Conservation (phyloP, 768 basidiomycete genomes). For the Auricularia heimuer region DNA sequence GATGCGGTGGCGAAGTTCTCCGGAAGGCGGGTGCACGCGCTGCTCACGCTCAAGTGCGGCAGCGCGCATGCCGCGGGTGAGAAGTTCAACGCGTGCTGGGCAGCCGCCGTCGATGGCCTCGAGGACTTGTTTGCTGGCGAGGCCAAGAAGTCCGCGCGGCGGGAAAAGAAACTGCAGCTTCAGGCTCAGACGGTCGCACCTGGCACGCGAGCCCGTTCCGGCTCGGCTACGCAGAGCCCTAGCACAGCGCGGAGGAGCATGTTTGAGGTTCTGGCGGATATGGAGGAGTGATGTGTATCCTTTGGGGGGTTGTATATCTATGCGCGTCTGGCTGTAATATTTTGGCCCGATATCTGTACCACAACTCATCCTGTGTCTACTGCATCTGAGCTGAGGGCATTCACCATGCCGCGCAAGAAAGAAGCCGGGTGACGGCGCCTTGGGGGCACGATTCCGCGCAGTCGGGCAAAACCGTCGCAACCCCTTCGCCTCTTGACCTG, state of each 20-base stretch:
- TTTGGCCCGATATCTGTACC: neutral
- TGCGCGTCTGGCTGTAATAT: neutral
- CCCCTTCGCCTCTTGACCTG: neutral
- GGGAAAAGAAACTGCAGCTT: conserved; percentile 3
- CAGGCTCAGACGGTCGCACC: neutral
- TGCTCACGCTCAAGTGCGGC: conserved; percentile 27
- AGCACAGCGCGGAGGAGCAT: neutral
- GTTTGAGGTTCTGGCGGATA: neutral
- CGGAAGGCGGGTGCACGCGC: conserved; percentile 47
- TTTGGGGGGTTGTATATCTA: neutral
- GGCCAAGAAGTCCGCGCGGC: conserved; percentile 27
- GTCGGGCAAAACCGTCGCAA: neutral
- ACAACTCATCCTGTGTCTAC: neutral
- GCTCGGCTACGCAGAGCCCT: neutral
- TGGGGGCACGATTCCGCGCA: too few relatives aligned
- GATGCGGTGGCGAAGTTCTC: conserved; percentile 39
- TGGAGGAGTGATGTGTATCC: neutral
- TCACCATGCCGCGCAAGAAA: neutral
- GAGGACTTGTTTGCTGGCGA: conserved; percentile 41
- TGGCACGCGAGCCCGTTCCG: neutral
- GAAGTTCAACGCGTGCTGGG: conserved; percentile 32
- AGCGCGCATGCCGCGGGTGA: conserved; percentile 13
- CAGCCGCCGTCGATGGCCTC: conserved; percentile 37
- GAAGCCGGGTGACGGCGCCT: too few relatives aligned
- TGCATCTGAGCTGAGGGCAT: neutral